Conservation (phyloP, 2,329 filamentous ascomycete genomes). For the Monosporascus cannonballus region DNA sequence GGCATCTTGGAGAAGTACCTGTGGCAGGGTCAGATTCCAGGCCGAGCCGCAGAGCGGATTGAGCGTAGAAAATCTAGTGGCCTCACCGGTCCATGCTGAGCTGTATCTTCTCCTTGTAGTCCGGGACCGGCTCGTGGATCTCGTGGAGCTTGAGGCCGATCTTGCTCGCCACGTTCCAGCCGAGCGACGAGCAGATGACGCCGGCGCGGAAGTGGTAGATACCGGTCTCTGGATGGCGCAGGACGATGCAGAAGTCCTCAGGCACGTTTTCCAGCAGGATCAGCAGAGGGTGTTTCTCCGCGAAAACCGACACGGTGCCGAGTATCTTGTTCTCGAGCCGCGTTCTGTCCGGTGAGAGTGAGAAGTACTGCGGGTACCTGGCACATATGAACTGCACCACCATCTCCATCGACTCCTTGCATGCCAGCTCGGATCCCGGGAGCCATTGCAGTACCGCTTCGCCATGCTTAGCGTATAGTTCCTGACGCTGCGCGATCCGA, state of each 20-base stretch:
- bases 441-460: slow-evolving; percentile 59
- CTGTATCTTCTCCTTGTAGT: slow-evolving; percentile 83
- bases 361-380: slow-evolving; percentile 72
- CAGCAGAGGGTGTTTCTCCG: slow-evolving; percentile 56
- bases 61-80: not conserved
- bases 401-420: slow-evolving; percentile 87
- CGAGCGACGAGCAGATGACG: slow-evolving; percentile 70
- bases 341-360: slow-evolving; percentile 45
- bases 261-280: slow-evolving; percentile 73
- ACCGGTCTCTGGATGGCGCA: slow-evolving; percentile 65
- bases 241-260: slow-evolving; percentile 75
- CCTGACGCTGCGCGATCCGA: slow-evolving; percentile 63
- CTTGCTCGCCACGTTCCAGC: slow-evolving; percentile 73
- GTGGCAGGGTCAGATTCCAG: not conserved
- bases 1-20: slow-evolving; percentile 80
- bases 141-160: slow-evolving; percentile 63
- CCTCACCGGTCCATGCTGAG: slow-evolving; percentile 76
- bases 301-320: slow-evolving; percentile 54
- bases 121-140: slow-evolving; percentile 71
- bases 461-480: slow-evolving; percentile 58
- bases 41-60: too few species aligned
- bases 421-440: slow-evolving; percentile 71
- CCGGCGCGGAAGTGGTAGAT: slow-evolving; percentile 71
- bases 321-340: slow-evolving; percentile 66
- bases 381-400: slow-evolving; percentile 70